Percentiles rank a stretch among this genome's conserved stretches.
These are phyloP conservation scores for Vinca minor DNA, from an alignment of 257 asterid species.

Conservation along the genomic window DNA sequence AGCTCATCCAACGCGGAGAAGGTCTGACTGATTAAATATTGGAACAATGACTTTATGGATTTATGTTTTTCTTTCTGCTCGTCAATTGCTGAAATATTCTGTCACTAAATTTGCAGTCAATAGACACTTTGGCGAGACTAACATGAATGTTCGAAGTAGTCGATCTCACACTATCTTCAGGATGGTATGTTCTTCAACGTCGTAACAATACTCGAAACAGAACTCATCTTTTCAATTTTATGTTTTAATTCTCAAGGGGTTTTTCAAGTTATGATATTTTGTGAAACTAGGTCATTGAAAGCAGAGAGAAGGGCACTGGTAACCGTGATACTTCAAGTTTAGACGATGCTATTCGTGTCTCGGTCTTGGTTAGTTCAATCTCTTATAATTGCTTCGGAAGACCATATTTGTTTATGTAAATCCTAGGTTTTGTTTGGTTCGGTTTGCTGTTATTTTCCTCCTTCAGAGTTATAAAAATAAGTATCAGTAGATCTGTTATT, in stretches of 20 bases:
- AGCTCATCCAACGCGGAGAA: slow-evolving; percentile 85
- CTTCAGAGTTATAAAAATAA: not conserved
- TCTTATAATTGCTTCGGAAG: not conserved
- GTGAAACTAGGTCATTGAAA: slow-evolving; percentile 72
- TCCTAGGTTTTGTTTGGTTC: not conserved
- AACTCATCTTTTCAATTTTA: slow-evolving; percentile 14
- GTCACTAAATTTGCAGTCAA: slow-evolving; percentile 44
- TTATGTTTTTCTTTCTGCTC: not conserved
- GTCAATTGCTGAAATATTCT: slow-evolving; percentile 11
- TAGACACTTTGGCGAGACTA: slow-evolving; percentile 97
- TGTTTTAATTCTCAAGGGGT: slow-evolving; percentile 8
- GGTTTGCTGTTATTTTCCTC: not conserved
- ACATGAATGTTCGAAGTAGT: slow-evolving; percentile 95
- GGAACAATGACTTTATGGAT: slow-evolving; percentile 1
- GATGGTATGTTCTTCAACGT: slow-evolving; percentile 52
- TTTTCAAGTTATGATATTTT: slow-evolving; percentile 4
- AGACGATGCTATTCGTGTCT: slow-evolving; percentile 88
- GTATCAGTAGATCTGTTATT: not conserved
- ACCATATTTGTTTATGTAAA: not conserved
- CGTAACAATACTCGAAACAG: slow-evolving; percentile 10
- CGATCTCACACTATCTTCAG: slow-evolving; percentile 95
- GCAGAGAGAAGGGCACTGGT: slow-evolving; percentile 58
- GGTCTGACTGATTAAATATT: slow-evolving; percentile 39
- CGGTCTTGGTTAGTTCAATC: slow-evolving; percentile 70
- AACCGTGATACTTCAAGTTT: slow-evolving; percentile 31